phyloP scores from a whole-genome alignment of 768 basidiomycete species.

The Punctularia strigosozonata region DNA sequence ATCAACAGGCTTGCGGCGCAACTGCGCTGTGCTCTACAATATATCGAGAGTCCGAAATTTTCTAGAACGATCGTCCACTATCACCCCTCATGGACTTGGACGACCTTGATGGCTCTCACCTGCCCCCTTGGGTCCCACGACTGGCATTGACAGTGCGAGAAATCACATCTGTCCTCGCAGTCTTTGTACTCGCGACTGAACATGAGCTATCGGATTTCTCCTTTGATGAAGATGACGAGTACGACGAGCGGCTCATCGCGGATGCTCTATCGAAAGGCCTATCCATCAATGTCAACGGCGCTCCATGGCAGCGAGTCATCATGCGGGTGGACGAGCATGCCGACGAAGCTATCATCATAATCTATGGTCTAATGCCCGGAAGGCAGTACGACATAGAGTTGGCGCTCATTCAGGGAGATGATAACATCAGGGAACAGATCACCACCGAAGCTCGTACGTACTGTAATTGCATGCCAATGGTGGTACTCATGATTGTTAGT shows the following conservation, averaged over 20 bases:
- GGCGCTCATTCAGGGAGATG: constrained; percentile 53
- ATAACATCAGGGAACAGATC: constrained; percentile 44
- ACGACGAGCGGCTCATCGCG: constrained; percentile 32
- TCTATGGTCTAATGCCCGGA: constrained; percentile 82
- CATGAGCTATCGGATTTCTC: constrained; percentile 17
- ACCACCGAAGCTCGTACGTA: constrained; percentile 40
- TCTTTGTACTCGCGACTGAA: constrained; percentile 55
- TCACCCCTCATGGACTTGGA: no score
- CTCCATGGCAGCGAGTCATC: constrained; percentile 70
- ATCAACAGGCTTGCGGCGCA: no score
- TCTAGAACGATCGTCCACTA: no score
- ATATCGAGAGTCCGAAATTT: no score
- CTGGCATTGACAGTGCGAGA: constrained; percentile 39
- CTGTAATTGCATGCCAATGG: constrained; percentile 5
- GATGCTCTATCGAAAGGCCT: constrained; percentile 65
- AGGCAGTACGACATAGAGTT: constrained; percentile 87
- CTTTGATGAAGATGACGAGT: constrained; percentile 19
- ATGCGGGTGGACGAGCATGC: constrained; percentile 68
- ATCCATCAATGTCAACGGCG: constrained; percentile 69
- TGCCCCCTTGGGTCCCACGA: no score
- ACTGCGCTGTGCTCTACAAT: no score
- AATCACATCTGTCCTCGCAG: constrained; percentile 78
- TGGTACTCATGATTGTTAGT: constrained; percentile 6
- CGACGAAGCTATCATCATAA: constrained; percentile 84
- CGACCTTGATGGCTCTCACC: no score